Conservation (phyloP, 2,329 filamentous ascomycete genomes). For the Aspergillus unguis region DNA sequence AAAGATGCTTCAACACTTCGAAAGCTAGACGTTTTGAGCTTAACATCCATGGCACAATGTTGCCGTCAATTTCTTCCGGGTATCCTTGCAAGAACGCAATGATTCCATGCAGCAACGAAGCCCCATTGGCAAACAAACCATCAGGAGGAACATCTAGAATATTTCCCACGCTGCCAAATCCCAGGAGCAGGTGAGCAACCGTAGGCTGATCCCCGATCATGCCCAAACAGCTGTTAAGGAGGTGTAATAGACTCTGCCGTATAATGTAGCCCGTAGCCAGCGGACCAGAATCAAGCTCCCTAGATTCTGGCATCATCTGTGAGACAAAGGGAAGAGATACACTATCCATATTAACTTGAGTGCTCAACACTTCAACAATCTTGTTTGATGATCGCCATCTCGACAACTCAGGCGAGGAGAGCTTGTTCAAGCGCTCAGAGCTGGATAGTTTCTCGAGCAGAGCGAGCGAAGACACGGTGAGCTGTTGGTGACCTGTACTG, state of each 20-base stretch:
- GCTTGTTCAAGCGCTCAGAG: slow-evolving; percentile 74
- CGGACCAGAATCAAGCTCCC: slow-evolving; percentile 71
- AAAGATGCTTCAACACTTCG: slow-evolving; percentile 74
- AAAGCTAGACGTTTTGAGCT: slow-evolving; percentile 66
- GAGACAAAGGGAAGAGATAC: slow-evolving; percentile 70
- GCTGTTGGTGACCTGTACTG: slow-evolving; percentile 73
- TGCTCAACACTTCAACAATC: slow-evolving; percentile 82
- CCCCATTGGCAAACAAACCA: slow-evolving; percentile 66
- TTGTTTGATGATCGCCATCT: slow-evolving; percentile 70
- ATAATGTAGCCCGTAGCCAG: slow-evolving; percentile 72
- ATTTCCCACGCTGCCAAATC: slow-evolving; percentile 74
- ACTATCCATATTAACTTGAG: slow-evolving; percentile 73
- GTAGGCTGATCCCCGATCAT: slow-evolving; percentile 74
- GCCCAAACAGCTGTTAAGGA: slow-evolving; percentile 75
- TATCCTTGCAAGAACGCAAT: slow-evolving; percentile 68
- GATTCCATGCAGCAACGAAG: slow-evolving; percentile 80
- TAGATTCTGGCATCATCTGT: slow-evolving; percentile 61
- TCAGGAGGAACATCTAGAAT: slow-evolving; percentile 65
- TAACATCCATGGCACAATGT: slow-evolving; percentile 65
- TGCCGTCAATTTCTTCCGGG: slow-evolving; percentile 60
- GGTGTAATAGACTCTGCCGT: slow-evolving; percentile 80
- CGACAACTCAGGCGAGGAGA: slow-evolving; percentile 60
- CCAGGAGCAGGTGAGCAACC: slow-evolving; percentile 85
- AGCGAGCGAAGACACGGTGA: slow-evolving; percentile 76
- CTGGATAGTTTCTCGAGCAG: slow-evolving; percentile 82